Evolutionary conservation across 352 stramenopile genomes (phyloP), one percentile per base, ranked within the genome.

Genomic region (Phytophthora kernoviae): DNA sequence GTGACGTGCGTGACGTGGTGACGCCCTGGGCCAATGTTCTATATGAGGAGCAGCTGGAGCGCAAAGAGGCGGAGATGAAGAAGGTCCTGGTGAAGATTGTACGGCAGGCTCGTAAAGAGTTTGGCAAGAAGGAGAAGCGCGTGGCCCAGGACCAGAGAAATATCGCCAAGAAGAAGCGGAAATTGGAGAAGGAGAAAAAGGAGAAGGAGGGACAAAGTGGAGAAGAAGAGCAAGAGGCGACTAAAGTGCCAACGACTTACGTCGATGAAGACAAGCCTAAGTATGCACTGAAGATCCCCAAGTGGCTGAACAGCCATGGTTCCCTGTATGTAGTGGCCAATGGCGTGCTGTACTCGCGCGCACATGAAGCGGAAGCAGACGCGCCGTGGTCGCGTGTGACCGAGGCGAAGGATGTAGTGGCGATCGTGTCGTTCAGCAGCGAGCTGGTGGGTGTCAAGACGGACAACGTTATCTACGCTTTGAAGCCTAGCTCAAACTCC

Each of bases 41-140:
- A 14, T 96, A 96, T 51, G 75, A 84, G 6, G 81, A 94, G 65
- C 89, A 96, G 54, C 60, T 95, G 27, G 70, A 88, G 52, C 81
- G 79, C 51, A 96, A 96, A 55, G 87, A 96, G 44, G 61, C 81
- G 47, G 85, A 93, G 68, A 96, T 96, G 89, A 94, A 93, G 75
- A 93, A 94, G 48, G 87, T 96, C 48, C 68, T 96, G 41, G 75
- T 94, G 1, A 92, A 90, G 68, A 93, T 95, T 40, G 81, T 91
- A 27, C 83, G 89, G 15, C 83, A 88, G 49, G 91, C 86, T 17
- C 73, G 83, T 26, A 93, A 94, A 46, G 88, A 96, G 62, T 95
- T 85, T 44, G 77, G 77, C 58, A 90, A 93, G 68, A 96, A 95
- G 70, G 82, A 93, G 61, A 96, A 93, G 64, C 80, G 81, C 37